These are phyloP conservation scores for Mortierella alpina DNA, from an alignment of 192 early-diverging fungal species.

Conservation along the genomic window DNA sequence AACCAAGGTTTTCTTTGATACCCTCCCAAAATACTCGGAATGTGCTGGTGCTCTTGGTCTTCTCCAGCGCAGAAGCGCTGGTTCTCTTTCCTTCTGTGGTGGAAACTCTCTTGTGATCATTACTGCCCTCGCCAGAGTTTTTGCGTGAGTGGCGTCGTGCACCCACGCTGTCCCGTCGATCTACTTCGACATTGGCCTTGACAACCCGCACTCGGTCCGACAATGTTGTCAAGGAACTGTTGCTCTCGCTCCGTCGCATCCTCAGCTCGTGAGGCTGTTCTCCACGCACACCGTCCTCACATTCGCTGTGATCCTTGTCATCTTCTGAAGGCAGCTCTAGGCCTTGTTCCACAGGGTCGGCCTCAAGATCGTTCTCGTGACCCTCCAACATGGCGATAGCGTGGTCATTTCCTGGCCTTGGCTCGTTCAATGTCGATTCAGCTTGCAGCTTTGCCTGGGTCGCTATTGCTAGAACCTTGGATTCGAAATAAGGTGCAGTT, in stretches of 20 bases:
- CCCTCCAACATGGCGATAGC: conserved; percentile 13
- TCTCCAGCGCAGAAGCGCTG: not conserved
- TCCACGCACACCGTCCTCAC: not conserved
- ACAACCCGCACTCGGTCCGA: conserved; percentile 15
- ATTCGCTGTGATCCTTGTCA: not conserved
- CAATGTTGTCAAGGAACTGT: conserved; percentile 7
- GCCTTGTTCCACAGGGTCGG: conserved; percentile 9
- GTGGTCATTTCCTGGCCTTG: not conserved
- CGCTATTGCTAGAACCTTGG: conserved; percentile 20
- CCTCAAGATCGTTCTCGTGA: not conserved
- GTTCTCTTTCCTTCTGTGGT: not conserved
- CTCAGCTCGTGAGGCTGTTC: conserved; percentile 6
- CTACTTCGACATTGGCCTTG: conserved; percentile 18
- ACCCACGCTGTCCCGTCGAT: not conserved
- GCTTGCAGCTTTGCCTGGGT: conserved; percentile 4
- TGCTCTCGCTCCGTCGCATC: conserved; percentile 9
- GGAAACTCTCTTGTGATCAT: not conserved
- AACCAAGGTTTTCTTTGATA: conserved; percentile 30
- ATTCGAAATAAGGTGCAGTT: conserved; percentile 12
- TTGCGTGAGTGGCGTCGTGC: not conserved
- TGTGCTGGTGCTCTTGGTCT: conserved; percentile 5
- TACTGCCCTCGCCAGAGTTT: not conserved
- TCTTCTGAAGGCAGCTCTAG: not conserved
- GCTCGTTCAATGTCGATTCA: not conserved
- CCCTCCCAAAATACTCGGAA: conserved; percentile 42